A percentile compares a stretch with the other conserved stretches of the same genome.
phyloP scores from a whole-genome alignment of 306 rosid species.

The Cucumis cinereus region DNA sequence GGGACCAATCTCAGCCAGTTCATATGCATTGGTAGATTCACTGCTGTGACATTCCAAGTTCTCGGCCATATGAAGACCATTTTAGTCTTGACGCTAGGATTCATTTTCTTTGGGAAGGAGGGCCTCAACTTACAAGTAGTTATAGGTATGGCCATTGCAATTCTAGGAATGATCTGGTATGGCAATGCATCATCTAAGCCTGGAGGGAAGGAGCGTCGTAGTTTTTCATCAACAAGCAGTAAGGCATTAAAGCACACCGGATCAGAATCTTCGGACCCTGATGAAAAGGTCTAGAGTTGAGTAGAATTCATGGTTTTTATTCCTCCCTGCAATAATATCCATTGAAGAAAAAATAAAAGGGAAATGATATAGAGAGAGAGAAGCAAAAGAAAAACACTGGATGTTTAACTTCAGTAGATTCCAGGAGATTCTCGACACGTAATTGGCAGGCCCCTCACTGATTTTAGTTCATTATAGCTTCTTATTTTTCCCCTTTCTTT shows the following conservation, averaged over 20 bases:
- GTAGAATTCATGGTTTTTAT: background rate
- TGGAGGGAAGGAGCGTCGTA: constrained; percentile 72
- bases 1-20: constrained; percentile 81
- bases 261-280: constrained; percentile 12
- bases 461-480: background rate
- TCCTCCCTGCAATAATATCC: background rate
- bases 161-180: constrained; percentile 77
- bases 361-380: background rate
- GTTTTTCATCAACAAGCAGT: constrained; percentile 8
- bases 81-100: constrained; percentile 56
- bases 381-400: background rate
- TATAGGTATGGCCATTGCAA: constrained; percentile 63
- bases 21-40: constrained; percentile 72
- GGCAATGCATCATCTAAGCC: constrained; percentile 79
- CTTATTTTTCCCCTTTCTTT: background rate
- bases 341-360: background rate
- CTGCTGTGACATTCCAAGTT: constrained; percentile 75
- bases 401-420: background rate
- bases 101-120: constrained; percentile 69
- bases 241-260: constrained; percentile 7
- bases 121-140: constrained; percentile 58
- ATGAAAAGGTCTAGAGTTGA: constrained; percentile 10
- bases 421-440: constrained; percentile 6
- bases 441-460: constrained; percentile 2
- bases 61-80: constrained; percentile 81